These are phyloP conservation scores for Xanthoparmelia taractica DNA, from an alignment of 495 filamentous ascomycete species.

Conservation along the genomic window DNA sequence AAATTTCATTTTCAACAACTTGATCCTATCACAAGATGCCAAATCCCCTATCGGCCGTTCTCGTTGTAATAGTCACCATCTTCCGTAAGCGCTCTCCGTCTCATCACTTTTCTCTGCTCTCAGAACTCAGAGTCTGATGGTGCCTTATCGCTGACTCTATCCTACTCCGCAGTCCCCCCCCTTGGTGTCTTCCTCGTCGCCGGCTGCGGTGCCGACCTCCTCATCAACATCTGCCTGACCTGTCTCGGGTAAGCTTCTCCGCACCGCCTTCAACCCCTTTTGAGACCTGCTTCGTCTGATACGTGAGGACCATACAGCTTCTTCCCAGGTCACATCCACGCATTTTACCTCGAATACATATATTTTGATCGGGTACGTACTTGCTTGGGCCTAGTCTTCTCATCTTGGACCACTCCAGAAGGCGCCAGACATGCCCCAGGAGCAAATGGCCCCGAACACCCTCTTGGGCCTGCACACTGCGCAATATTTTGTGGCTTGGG, in stretches of 20 bases:
- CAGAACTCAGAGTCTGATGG: neutral
- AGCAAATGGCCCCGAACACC: neutral
- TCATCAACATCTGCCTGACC: slow-evolving; percentile 58
- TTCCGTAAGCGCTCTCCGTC: slow-evolving; percentile 40
- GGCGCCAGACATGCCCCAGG: slow-evolving; percentile 30
- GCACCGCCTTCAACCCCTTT: neutral
- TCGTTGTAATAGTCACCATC: slow-evolving; percentile 51
- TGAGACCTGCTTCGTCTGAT: neutral
- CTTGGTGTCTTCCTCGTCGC: slow-evolving; percentile 56
- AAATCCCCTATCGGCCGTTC: slow-evolving; percentile 33
- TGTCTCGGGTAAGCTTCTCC: slow-evolving; percentile 44
- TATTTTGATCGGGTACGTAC: slow-evolving; percentile 57
- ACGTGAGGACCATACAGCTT: slow-evolving; percentile 40
- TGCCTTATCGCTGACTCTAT: neutral
- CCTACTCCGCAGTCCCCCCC: slow-evolving; percentile 45
- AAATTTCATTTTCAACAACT: neutral
- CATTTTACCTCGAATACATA: slow-evolving; percentile 84
- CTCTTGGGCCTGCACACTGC: neutral
- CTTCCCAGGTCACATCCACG: slow-evolving; percentile 77
- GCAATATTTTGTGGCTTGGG: neutral
- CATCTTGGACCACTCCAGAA: slow-evolving; percentile 6
- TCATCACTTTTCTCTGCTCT: neutral
- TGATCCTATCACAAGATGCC: slow-evolving; percentile 14
- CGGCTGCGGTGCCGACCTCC: slow-evolving; percentile 55
- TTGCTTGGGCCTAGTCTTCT: neutral